Conservation (phyloP, 2,329 filamentous ascomycete species). For the Periconia sp. region DNA sequence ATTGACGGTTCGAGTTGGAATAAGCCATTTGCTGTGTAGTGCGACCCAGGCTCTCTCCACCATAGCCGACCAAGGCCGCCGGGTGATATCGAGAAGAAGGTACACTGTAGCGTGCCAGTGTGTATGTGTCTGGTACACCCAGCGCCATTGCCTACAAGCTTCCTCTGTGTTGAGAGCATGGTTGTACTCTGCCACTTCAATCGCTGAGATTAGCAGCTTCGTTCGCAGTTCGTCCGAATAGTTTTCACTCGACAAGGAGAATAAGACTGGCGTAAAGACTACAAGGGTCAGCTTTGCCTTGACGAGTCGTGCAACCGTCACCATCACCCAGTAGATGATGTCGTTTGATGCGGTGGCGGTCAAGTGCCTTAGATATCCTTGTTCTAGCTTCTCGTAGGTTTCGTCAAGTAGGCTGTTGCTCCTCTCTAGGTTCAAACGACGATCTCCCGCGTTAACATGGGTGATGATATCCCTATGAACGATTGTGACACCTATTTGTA, state of each 20-base stretch:
- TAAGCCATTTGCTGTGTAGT: slow-evolving; percentile 49
- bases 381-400: slow-evolving; percentile 53
- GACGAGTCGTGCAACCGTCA: slow-evolving; percentile 55
- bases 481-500: slow-evolving; percentile 46
- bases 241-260: slow-evolving; percentile 38
- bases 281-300: slow-evolving; percentile 59
- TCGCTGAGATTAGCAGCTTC: slow-evolving; percentile 57
- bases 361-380: slow-evolving; percentile 51
- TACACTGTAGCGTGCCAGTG: slow-evolving; percentile 26
- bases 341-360: slow-evolving; percentile 22
- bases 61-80: slow-evolving; percentile 19
- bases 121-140: slow-evolving; percentile 26
- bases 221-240: slow-evolving; percentile 52
- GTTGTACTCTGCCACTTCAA: slow-evolving; percentile 59
- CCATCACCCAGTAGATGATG: slow-evolving; percentile 48
- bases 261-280: slow-evolving; percentile 18
- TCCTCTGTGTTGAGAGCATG: slow-evolving; percentile 21
- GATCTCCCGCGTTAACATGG: too few relatives aligned
- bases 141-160: slow-evolving; percentile 21
- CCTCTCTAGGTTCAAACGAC: slow-evolving; percentile 42
- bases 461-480: slow-evolving; percentile 50
- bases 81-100: slow-evolving; percentile 18
- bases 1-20: slow-evolving; percentile 38
- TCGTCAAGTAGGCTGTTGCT: slow-evolving; percentile 55
- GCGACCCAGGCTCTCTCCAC: slow-evolving; percentile 26